Evolutionary conservation across 2,329 filamentous ascomycete species (phyloP).

Genomic region (Ophiostoma fasciatum): DNA sequence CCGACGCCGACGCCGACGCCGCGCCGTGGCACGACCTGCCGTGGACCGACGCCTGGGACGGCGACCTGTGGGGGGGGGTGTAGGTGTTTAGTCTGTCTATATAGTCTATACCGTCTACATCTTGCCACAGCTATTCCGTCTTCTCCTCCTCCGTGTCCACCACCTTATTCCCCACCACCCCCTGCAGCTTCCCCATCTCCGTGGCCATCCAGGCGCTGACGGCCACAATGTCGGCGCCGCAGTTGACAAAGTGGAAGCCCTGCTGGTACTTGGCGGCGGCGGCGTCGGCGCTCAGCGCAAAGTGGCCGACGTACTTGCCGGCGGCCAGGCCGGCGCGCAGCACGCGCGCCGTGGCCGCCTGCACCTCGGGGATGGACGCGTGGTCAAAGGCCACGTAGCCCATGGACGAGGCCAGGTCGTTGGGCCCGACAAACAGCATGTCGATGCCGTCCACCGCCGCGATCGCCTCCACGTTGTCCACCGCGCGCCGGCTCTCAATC

Average conservation of each 20-base stretch:
- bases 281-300: slow-evolving; percentile 18
- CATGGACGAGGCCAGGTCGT: slow-evolving; percentile 26
- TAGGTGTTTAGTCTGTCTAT: no score
- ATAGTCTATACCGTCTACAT: not conserved
- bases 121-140: not conserved
- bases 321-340: slow-evolving; percentile 17
- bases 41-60: slow-evolving; percentile 2
- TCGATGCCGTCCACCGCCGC: slow-evolving; percentile 27
- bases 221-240: slow-evolving; percentile 22
- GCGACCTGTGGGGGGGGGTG: not conserved
- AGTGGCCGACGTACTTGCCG: slow-evolving; percentile 21
- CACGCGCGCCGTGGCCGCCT: slow-evolving; percentile 15
- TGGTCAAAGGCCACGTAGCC: slow-evolving; percentile 25
- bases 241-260: slow-evolving; percentile 23
- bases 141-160: no score
- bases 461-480: slow-evolving; percentile 30
- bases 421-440: slow-evolving; percentile 30
- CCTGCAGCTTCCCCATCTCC: slow-evolving; percentile 17
- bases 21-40: slow-evolving; percentile 3
- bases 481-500: slow-evolving; percentile 26
- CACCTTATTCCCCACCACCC: no score
- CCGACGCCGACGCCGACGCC: not conserved
- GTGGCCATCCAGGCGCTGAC: slow-evolving; percentile 20
- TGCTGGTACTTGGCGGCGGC: slow-evolving; percentile 16
- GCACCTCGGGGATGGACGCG: slow-evolving; percentile 17